These are phyloP conservation scores for Vanrija humicola DNA, from an alignment of 1,284 basidiomycete genomes.

Conservation along the genomic window DNA sequence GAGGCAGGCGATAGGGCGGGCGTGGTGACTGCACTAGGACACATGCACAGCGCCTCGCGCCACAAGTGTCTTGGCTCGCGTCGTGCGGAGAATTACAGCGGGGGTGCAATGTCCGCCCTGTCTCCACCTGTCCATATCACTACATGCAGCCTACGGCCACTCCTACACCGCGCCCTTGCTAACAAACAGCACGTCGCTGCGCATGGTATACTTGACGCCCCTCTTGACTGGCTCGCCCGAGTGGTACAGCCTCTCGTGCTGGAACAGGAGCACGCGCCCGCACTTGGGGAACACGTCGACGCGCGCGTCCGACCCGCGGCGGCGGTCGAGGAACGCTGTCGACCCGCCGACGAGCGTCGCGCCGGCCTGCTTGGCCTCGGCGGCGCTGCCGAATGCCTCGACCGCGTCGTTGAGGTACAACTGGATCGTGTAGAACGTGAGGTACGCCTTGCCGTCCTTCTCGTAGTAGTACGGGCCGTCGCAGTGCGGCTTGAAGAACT, in stretches of 20 bases:
- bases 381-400: not conserved
- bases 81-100: too few species aligned
- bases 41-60: too few species aligned
- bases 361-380: not conserved
- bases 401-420: conserved; percentile 2
- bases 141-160: too few species aligned
- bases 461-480: not conserved
- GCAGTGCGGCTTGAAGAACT: not conserved
- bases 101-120: too few species aligned
- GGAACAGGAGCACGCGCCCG: not conserved
- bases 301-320: too few species aligned
- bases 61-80: too few species aligned
- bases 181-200: not conserved
- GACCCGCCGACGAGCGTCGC: not conserved
- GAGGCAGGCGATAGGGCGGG: too few species aligned
- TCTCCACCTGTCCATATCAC: too few species aligned
- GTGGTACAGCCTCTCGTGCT: not conserved
- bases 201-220: not conserved
- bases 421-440: not conserved
- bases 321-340: not conserved
- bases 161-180: too few species aligned
- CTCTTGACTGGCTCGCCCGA: not conserved
- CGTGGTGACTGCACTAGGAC: too few species aligned
- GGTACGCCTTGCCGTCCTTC: not conserved
- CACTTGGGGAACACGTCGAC: not conserved